Base-by-base conservation (phyloP, 2,329 filamentous ascomycete genomes). In the Aurifilum marmelostoma region DNA sequence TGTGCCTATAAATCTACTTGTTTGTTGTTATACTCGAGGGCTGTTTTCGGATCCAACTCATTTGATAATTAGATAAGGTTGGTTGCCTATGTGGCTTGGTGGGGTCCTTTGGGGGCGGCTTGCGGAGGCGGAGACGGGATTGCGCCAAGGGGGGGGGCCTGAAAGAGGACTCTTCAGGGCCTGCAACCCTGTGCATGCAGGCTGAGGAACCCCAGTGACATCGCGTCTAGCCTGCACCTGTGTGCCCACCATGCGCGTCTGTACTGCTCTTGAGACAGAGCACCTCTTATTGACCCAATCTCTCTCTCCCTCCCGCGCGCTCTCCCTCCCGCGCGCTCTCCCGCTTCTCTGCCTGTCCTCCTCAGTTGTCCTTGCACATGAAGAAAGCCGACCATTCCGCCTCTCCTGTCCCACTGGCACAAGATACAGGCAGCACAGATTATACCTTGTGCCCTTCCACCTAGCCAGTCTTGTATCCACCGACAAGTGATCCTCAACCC, bases 51-150 rank as follows among this genome's bases (percentile, higher is more conserved):
- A 34, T 34, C 8, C 2, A n/a, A 47, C n/a, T 47, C 9, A 52
- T 54, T 14, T 56, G 43, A 67, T 62, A 43, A 67, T 67, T 41
- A 52, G 56, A 39, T 67, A 61, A 61, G 65, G 52, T 52, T 29
- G 7, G 7, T 7, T 21, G 7, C 18, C 18, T 9, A 21, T n/a
- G 21, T n/a, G 21, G 8, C 43, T n/a, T n/a, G 21, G 41, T 43
- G 41, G 41, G 43, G 43, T n/a, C 3, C 37, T 11, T 11, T 0
- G 4, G 43, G 32, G 32, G 18, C 4, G 4, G 34, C 34, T 4
- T 34, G 34, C 16, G 18, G 14, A n/a, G 21, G 56, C n/a, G n/a
- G n/a, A n/a, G n/a, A n/a, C n/a, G 29, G 52, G 5, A 5, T 14
- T 29, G 24, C 14, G 27, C 6, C 12, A 7, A 16, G 12, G 34